Percentiles rank a stretch among this genome's conserved stretches.
phyloP scores from a whole-genome alignment of 73 alveolate genomes.

The Paramecium sexaurelia region DNA sequence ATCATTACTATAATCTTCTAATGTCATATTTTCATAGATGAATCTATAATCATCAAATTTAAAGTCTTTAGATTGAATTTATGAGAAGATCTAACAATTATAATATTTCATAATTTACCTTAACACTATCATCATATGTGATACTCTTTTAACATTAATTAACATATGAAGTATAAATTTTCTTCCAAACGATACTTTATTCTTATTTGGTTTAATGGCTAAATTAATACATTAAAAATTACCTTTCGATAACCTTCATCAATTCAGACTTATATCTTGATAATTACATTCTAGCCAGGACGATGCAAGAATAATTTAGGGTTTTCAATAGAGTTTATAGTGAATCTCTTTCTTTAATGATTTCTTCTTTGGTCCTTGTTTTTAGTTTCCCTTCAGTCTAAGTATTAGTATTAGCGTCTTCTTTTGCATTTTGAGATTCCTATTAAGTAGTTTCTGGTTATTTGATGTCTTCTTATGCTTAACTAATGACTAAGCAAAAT shows the following conservation, averaged over 20 bases:
- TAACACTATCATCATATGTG: conserved; percentile 53
- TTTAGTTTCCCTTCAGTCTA: neutral
- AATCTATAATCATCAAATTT: conserved; percentile 39
- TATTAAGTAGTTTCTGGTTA: conserved; percentile 5
- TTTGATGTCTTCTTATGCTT: neutral
- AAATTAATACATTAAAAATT: neutral
- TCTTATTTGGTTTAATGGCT: conserved; percentile 20
- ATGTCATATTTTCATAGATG: conserved; percentile 43
- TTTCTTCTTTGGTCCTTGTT: conserved; percentile 21
- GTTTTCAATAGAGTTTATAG: conserved; percentile 16
- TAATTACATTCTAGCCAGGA: conserved; percentile 52
- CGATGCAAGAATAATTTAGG: conserved; percentile 38
- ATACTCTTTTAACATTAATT: conserved; percentile 28
- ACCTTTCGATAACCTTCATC: conserved; percentile 55
- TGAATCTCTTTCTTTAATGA: conserved; percentile 38
- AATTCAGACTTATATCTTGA: conserved; percentile 39
- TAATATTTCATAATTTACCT: neutral
- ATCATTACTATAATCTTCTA: conserved; percentile 13
- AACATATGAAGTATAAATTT: conserved; percentile 22
- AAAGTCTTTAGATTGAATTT: conserved; percentile 23
- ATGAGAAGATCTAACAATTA: neutral
- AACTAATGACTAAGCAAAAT: neutral
- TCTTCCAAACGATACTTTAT: conserved; percentile 15
- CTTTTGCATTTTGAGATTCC: neutral
- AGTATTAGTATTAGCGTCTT: neutral